These are phyloP conservation scores for Geotrichum citri-aurantii DNA, from an alignment of 1,139 yeast genomes.

Conservation along the genomic window DNA sequence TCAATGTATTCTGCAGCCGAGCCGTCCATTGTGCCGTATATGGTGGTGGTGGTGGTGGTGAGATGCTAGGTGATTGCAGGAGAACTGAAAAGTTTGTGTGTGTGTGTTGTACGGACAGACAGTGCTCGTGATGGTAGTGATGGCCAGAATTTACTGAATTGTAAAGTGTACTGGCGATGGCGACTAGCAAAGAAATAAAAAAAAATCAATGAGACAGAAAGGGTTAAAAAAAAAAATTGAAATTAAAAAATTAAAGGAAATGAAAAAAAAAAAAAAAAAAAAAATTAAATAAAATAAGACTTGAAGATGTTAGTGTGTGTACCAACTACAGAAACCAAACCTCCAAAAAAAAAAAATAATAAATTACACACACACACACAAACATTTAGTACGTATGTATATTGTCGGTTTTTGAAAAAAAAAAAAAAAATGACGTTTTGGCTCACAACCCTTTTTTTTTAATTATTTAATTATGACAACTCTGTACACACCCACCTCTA, in stretches of 20 bases:
- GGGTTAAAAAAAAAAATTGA: background rate
- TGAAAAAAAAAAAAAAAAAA: background rate
- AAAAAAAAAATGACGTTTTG: too few species aligned
- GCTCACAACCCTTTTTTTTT: too few species aligned
- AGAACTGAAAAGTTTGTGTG: background rate
- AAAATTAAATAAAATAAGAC: too few species aligned
- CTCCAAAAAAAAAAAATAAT: too few species aligned
- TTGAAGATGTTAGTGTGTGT: too few species aligned
- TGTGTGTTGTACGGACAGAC: background rate
- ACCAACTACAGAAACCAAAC: too few species aligned
- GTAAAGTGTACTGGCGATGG: background rate
- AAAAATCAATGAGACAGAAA: background rate
- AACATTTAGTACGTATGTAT: too few species aligned
- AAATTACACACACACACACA: too few species aligned
- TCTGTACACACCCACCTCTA: too few species aligned
- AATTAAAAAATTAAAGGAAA: too few species aligned
- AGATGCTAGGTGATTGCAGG: background rate
- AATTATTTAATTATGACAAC: too few species aligned
- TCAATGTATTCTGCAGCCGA: slow-evolving; percentile 55
- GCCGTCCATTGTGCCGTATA: background rate
- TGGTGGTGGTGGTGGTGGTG: background rate
- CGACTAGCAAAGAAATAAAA: background rate
- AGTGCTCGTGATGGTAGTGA: background rate
- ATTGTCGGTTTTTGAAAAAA: too few species aligned
- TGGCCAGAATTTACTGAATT: background rate